These are phyloP conservation scores for Pseudogymnoascus sp. DNA, from an alignment of 2,329 filamentous ascomycete species.

Conservation along the genomic window DNA sequence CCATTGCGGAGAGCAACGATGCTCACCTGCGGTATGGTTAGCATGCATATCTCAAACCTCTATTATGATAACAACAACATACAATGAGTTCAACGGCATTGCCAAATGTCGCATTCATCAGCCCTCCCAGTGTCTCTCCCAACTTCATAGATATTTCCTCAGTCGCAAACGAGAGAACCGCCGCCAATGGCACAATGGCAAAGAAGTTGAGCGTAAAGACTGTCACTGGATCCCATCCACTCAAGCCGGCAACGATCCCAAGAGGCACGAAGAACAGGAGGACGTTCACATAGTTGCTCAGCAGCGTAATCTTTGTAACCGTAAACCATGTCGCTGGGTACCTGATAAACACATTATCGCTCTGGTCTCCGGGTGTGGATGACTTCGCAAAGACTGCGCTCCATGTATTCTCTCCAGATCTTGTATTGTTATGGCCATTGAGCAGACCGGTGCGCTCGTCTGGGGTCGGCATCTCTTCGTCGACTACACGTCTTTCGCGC, in stretches of 20 bases:
- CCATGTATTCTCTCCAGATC: slow-evolving; percentile 17
- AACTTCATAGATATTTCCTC: slow-evolving; percentile 49
- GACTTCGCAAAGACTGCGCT: slow-evolving; percentile 20
- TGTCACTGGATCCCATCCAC: slow-evolving; percentile 44
- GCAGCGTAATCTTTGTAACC: slow-evolving; percentile 28
- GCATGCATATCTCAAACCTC: background rate
- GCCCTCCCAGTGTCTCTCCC: slow-evolving; percentile 49
- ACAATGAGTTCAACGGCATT: slow-evolving; percentile 55
- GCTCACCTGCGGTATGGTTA: slow-evolving; percentile 56
- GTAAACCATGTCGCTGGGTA: slow-evolving; percentile 23
- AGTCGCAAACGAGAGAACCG: slow-evolving; percentile 49
- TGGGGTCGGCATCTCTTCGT: slow-evolving; percentile 15
- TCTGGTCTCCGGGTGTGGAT: slow-evolving; percentile 25
- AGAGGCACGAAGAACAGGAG: slow-evolving; percentile 70
- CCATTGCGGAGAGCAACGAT: slow-evolving; percentile 79
- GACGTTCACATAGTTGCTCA: slow-evolving; percentile 57
- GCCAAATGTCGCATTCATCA: slow-evolving; percentile 41
- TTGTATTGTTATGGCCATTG: slow-evolving; percentile 15
- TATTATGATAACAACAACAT: slow-evolving; percentile 18
- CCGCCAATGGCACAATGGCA: slow-evolving; percentile 49
- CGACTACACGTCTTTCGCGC: background rate
- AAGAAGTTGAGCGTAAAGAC: slow-evolving; percentile 53
- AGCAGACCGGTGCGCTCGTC: slow-evolving; percentile 24
- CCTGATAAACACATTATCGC: slow-evolving; percentile 24
- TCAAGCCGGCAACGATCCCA: slow-evolving; percentile 59